phyloP scores from a whole-genome alignment of 441 rosid species.

The Daphne laureola region DNA sequence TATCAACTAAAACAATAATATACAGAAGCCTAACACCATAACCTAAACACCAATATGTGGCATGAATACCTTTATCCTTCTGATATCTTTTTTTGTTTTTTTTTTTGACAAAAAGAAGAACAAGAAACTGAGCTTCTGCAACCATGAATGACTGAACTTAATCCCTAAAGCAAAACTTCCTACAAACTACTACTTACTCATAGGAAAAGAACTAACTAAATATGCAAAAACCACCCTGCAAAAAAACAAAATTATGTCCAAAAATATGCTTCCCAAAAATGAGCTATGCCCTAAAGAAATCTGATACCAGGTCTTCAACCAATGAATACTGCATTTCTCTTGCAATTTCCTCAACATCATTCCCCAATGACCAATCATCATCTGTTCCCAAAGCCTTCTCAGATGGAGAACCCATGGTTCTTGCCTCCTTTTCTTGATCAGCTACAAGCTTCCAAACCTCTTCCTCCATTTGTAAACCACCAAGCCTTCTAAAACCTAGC shows the following conservation, averaged over 20 bases:
- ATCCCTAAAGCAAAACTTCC: conserved; percentile 20
- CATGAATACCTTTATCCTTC: no score
- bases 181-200: conserved; percentile 12
- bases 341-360: conserved; percentile 43
- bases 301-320: conserved; percentile 60
- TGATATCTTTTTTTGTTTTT: no score
- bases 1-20: no score
- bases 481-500: conserved; percentile 32
- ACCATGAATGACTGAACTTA: not conserved
- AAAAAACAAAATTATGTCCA: not conserved
- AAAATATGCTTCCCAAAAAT: conserved; percentile 7
- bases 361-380: conserved; percentile 51
- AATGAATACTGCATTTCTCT: conserved; percentile 57
- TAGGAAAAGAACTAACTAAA: conserved; percentile 10
- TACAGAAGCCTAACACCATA: no score
- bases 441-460: conserved; percentile 39
- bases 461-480: conserved; percentile 29
- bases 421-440: conserved; percentile 37
- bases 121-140: no score
- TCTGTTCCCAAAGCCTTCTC: conserved; percentile 38
- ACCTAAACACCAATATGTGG: no score
- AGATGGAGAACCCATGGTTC: conserved; percentile 21
- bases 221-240: conserved; percentile 4
- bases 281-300: conserved; percentile 36
- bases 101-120: no score